Conservation (phyloP, 129 eudicot genomes). For the Oenanthe sinensis region DNA sequence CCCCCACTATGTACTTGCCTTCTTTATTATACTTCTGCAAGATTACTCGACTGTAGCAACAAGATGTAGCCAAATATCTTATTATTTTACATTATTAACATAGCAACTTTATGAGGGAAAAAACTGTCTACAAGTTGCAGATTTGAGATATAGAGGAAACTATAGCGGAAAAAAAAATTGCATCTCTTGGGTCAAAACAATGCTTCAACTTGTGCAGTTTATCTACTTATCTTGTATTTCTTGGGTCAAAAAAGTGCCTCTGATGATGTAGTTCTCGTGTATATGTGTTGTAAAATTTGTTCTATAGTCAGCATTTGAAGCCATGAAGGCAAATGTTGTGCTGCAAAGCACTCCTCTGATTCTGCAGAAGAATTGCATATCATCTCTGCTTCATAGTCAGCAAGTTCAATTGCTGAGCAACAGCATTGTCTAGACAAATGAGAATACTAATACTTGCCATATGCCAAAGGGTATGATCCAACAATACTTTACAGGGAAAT, state of each 20-base stretch:
- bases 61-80: not conserved
- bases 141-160: not conserved
- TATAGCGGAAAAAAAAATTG: too few relatives aligned
- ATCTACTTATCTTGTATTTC: not conserved
- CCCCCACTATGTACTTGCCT: not conserved
- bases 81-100: not conserved
- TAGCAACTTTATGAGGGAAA: not conserved
- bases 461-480: not conserved
- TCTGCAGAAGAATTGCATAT: not conserved
- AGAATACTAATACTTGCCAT: not conserved
- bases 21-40: not conserved
- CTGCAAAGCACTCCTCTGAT: not conserved
- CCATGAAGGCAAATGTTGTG: not conserved
- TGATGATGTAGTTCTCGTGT: not conserved
- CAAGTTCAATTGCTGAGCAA: not conserved
- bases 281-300: not conserved
- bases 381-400: constrained; percentile 4
- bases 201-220: not conserved
- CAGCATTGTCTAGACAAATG: not conserved
- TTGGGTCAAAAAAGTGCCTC: not conserved
- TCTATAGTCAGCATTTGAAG: constrained; percentile 3
- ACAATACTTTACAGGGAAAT: not conserved
- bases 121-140: not conserved
- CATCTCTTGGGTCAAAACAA: not conserved
- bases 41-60: not conserved